Percentiles rank a stretch among this genome's conserved stretches.
Conservation (phyloP, 2,329 filamentous ascomycete species). For the Delphinella strobiligena region DNA sequence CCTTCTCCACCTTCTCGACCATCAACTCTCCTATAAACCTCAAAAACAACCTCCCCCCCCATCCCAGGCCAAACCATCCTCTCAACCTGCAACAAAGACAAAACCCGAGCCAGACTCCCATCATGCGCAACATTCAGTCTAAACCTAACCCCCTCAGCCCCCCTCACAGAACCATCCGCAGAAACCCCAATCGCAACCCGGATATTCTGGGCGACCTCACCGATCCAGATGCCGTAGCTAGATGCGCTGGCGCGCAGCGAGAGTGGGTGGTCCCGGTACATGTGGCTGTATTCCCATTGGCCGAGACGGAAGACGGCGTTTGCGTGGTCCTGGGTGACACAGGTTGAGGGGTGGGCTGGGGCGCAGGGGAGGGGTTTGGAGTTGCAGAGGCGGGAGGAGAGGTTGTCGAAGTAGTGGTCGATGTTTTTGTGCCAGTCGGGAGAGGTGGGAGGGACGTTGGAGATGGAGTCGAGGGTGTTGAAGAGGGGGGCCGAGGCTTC, state of each 20-base stretch:
- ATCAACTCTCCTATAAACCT: too few species aligned
- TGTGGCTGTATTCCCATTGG: slow-evolving; percentile 68
- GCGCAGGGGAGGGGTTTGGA: slow-evolving; percentile 60
- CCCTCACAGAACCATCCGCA: slow-evolving; percentile 30
- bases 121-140: slow-evolving; percentile 74
- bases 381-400: slow-evolving; percentile 69
- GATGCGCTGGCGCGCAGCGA: slow-evolving; percentile 42
- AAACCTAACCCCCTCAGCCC: slow-evolving; percentile 36
- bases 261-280: slow-evolving; percentile 43
- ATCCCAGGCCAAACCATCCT: slow-evolving; percentile 77
- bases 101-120: slow-evolving; percentile 54
- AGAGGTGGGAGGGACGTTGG: slow-evolving; percentile 47
- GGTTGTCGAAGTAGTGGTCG: slow-evolving; percentile 78
- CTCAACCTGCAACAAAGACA: slow-evolving; percentile 60
- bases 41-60: slow-evolving; percentile 68
- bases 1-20: too few species aligned
- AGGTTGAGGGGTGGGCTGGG: slow-evolving; percentile 37
- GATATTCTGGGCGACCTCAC: slow-evolving; percentile 57
- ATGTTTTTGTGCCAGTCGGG: slow-evolving; percentile 56
- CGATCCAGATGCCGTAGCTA: slow-evolving; percentile 61
- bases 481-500: slow-evolving; percentile 44
- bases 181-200: slow-evolving; percentile 26
- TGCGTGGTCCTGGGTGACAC: slow-evolving; percentile 51
- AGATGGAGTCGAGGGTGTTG: slow-evolving; percentile 51
- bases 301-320: slow-evolving; percentile 64